Base-by-base conservation (phyloP, 129 eudicot genomes). In the Pseudognaphalium luteoalbum region DNA sequence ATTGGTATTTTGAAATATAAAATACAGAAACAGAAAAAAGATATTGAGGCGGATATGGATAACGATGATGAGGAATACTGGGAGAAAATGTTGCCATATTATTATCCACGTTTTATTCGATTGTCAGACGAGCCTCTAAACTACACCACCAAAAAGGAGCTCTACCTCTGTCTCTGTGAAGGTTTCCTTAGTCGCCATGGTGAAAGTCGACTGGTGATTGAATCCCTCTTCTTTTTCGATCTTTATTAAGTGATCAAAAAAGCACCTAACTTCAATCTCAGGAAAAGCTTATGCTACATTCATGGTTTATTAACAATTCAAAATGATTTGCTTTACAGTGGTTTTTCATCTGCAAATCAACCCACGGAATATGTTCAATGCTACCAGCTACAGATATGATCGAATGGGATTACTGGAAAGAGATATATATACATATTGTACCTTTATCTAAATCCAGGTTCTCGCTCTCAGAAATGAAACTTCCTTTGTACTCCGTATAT, bases 111-210 rank as follows among this genome's bases (percentile, higher is more conserved):
- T 11, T 69, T 42, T 5, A 47, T 69, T 44, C 37, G 25, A 14
- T 12, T 32, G 0, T 25, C 74, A 3, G 74, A 69, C 21, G 19
- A 14, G 12, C 60, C 59, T 69, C 47, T 69, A 30, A 14, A 47
- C 5, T 69, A 69, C 74, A 14, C 60, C 41, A 72, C 15, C 20
- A 54, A 72, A 34, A 72, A 54, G 66, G 66, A 72, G 33, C 76
- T 72, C 30, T 72, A 72, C 33, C 19, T 54, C 10, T 52, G 44
- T 54, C 76, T 72, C 32, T 72, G 76, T 56, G 50, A n/a, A 6
- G 76, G 76, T 54, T 25, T 72, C 66, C 66, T 72, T 72, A 14
- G 50, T 54, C 30, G 56, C n/a, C 14, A 34, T n/a, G 47, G 50
- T 11, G 1, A 54, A 6, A 7, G 10, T 6, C 44, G 10, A 69